Base-by-base conservation (phyloP, 805 yeast genomes). In the Yarrowia yakushimensis region DNA sequence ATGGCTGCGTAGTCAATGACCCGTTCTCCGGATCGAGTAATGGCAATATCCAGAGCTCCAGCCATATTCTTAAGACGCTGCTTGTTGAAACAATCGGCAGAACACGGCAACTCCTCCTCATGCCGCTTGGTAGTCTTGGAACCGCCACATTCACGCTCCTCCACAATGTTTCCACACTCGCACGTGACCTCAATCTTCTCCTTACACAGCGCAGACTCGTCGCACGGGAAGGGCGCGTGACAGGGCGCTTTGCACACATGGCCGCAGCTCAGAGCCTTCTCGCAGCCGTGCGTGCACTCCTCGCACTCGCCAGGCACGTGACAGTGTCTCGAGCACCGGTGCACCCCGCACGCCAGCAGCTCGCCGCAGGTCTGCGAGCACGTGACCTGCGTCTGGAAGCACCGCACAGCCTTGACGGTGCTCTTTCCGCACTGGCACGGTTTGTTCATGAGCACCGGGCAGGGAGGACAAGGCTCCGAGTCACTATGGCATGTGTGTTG, bases 401-500 rank as follows among this genome's bases (percentile, higher is more conserved):
- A 87, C 67, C 82, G 82, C 25, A 87, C 82, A 17, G 87, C 86
- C 33, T 83, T 79, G 10, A 89, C 78, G 4, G 74, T 73, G 11
- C 70, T 67, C 65, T 79, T 76, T 2, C 88, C 88, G 77, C 94
- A 88, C 66, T 80, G 78, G 71, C 96, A 88, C 22, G 65, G 66
- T 66, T 82, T 85, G 28, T 78, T 75, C 2, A 85, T 85, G 7
- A 82, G 68, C 27, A 76, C 77, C 0, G 96, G 88, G 73, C 97
- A 91, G 65, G 83, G 84, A 0, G 96, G 96, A 73, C 97, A 91
- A 2, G 74, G 69, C 7, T 75, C 78, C 43, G 78, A 77, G 65
- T 82, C 85, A n/a, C 77, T 81, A 71, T 91, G 97, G 71, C 97
- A 91, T 33, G 77, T 73, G 71, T 91, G 97, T 33, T 65, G 67